phyloP scores from a whole-genome alignment of 2,329 filamentous ascomycete genomes.

The Chaetomium sp. region DNA sequence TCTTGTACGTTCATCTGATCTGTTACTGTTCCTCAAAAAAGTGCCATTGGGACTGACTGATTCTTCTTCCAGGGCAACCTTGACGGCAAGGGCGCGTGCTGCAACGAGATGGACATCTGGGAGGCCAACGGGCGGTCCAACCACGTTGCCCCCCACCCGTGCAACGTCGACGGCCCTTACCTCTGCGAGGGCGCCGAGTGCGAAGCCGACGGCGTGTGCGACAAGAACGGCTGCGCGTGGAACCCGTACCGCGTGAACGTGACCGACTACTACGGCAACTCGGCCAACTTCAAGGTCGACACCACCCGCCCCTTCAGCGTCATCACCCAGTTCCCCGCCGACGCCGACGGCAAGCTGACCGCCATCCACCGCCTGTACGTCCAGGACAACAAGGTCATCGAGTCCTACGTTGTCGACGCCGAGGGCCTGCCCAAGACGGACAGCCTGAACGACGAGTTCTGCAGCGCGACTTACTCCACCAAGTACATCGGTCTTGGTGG shows the following conservation, averaged over 20 bases:
- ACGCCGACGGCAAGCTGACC: slow-evolving; percentile 29
- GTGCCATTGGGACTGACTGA: too few relatives aligned
- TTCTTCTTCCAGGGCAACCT: slow-evolving; percentile 34
- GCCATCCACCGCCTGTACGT: slow-evolving; percentile 44
- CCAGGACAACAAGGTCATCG: slow-evolving; percentile 39
- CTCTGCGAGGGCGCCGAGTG: slow-evolving; percentile 33
- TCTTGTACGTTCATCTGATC: slow-evolving; percentile 8
- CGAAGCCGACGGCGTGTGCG: slow-evolving; percentile 32
- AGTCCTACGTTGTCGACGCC: slow-evolving; percentile 29
- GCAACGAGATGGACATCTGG: slow-evolving; percentile 52
- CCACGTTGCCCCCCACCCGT: slow-evolving; percentile 43
- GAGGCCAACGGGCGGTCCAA: slow-evolving; percentile 44
- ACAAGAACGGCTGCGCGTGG: slow-evolving; percentile 34
- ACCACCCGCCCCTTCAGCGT: slow-evolving; percentile 31
- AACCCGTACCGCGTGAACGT: slow-evolving; percentile 32
- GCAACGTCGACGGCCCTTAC: slow-evolving; percentile 34
- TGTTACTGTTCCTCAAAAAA: too few relatives aligned
- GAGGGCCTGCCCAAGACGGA: slow-evolving; percentile 6
- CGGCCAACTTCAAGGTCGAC: slow-evolving; percentile 23
- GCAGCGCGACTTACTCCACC: slow-evolving; percentile 16
- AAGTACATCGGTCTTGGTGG: slow-evolving; percentile 28
- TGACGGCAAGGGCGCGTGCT: slow-evolving; percentile 40
- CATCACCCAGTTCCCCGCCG: slow-evolving; percentile 42
- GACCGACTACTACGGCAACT: slow-evolving; percentile 31
- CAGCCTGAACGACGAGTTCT: slow-evolving; percentile 22